Conservation (phyloP, 345 rosid genomes). For the Salix koriyanagi region DNA sequence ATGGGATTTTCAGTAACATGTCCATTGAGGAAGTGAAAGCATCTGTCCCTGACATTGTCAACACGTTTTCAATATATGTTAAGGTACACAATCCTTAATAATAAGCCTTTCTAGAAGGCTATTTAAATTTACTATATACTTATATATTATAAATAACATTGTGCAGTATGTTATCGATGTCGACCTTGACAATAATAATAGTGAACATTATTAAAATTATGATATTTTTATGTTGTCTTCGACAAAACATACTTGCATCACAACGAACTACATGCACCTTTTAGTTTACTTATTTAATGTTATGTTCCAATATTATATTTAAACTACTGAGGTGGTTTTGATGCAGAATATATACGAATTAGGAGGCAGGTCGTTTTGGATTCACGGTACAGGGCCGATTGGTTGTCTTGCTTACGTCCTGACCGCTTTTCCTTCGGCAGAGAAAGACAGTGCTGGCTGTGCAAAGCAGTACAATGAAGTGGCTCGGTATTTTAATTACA, state of each 20-base stretch:
- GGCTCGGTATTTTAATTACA: constrained; percentile 42
- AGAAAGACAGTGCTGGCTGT: constrained; percentile 48
- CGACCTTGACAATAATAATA: no score
- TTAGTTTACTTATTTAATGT: no score
- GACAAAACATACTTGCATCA: no score
- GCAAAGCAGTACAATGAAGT: constrained; percentile 42
- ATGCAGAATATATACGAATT: constrained; percentile 34
- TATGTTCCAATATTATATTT: neutral
- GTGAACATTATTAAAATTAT: no score
- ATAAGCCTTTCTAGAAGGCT: no score
- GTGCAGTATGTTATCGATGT: no score
- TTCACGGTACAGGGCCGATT: constrained; percentile 74
- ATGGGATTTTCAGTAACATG: constrained; percentile 27
- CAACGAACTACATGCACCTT: no score
- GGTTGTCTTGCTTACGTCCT: constrained; percentile 53
- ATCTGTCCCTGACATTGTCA: constrained; percentile 41
- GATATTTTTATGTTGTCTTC: no score
- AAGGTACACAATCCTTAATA: constrained; percentile 21
- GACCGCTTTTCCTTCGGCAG: constrained; percentile 19
- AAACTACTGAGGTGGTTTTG: neutral
- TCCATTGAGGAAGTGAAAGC: constrained; percentile 36
- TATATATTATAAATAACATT: no score
- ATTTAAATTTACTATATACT: no score
- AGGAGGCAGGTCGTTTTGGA: constrained; percentile 62
- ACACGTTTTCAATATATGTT: constrained; percentile 30